Evolutionary conservation across 169 alveolate species (phyloP), one percentile per base, ranked within the genome.

Genomic region (Babesia ovis): DNA sequence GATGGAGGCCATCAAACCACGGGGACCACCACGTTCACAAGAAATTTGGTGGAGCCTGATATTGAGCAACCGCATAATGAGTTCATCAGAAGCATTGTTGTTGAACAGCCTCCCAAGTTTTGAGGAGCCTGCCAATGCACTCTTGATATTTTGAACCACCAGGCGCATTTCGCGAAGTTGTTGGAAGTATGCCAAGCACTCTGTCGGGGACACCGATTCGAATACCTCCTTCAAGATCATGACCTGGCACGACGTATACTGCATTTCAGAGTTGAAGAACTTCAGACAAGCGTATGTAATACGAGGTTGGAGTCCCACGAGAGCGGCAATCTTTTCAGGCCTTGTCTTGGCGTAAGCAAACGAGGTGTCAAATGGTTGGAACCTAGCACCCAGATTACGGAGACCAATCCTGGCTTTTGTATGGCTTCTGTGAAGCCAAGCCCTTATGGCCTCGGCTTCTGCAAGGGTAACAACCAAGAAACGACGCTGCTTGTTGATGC

Each of bases 361-460:
- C 50, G 84, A 39, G 16, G 68, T 46, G 35, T 81, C 89, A 57
- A 81, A 81, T n/a, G 89, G 89, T 51, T 81, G 81, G 74, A 81
- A 81, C 64, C 60, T 61, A n/a, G 89, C 77, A 4, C 77, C 84
- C 45, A 81, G 67, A 64, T 81, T 73, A 20, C 89, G 77, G 14
- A 81, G 68, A 25, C 61, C 73, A 9, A 81, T 72, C 34, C 50
- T 64, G 4, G 80, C 57, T 31, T 48, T 29, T 3, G 73, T 70
- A 4, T 32, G 53, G 29, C 76, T 62, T 46, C 62, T 48, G 73
- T 81, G 89, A 42, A 81, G 51, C 84, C 84, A 81, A 31, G 85
- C 84, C 61, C 89, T 43, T 9, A 81, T 62, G 5, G 89, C 89
- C 73, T 81, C 89, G 31, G 89, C 89, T 22, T 81, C 89, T 14